A percentile compares a stretch with the other conserved stretches of the same genome.
Conservation (phyloP, 345 rosid genomes). For the Moringa oleifera region DNA sequence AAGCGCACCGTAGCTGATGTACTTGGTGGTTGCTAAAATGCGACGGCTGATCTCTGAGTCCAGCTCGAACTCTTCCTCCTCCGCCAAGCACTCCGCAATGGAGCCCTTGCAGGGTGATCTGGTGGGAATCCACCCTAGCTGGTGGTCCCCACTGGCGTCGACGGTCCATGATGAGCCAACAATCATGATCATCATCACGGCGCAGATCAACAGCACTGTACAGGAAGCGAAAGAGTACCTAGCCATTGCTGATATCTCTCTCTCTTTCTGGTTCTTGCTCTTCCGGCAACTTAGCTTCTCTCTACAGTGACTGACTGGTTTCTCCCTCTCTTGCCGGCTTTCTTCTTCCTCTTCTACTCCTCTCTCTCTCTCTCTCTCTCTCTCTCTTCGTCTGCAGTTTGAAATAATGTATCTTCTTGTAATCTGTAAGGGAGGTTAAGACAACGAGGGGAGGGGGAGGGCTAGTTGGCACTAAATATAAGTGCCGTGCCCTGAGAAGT, state of each 20-base stretch:
- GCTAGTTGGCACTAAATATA: background rate
- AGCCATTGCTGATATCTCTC: slow-evolving; percentile 20
- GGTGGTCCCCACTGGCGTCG: slow-evolving; percentile 36
- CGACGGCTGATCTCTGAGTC: slow-evolving; percentile 83
- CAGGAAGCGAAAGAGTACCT: slow-evolving; percentile 1
- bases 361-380: background rate
- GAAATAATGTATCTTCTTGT: background rate
- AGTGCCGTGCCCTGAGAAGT: background rate
- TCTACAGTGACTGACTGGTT: background rate
- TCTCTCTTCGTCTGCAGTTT: background rate
- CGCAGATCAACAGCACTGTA: slow-evolving; percentile 29
- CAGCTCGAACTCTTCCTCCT: slow-evolving; percentile 64
- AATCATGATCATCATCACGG: slow-evolving; percentile 20
- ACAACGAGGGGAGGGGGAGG: background rate
- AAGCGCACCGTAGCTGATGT: slow-evolving; percentile 91
- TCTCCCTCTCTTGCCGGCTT: slow-evolving; percentile 7
- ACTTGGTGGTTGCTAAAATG: slow-evolving; percentile 61
- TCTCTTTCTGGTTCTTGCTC: background rate
- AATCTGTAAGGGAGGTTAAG: background rate
- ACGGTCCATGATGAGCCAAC: slow-evolving; percentile 27
- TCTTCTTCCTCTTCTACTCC: background rate
- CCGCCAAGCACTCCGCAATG: slow-evolving; percentile 49
- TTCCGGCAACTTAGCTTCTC: no score
- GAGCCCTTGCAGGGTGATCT: slow-evolving; percentile 56
- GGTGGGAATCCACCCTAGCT: slow-evolving; percentile 44